A percentile compares a stretch with the other conserved stretches of the same genome.
Conservation (phyloP, 257 asterid species). For the Solanum chilense region DNA sequence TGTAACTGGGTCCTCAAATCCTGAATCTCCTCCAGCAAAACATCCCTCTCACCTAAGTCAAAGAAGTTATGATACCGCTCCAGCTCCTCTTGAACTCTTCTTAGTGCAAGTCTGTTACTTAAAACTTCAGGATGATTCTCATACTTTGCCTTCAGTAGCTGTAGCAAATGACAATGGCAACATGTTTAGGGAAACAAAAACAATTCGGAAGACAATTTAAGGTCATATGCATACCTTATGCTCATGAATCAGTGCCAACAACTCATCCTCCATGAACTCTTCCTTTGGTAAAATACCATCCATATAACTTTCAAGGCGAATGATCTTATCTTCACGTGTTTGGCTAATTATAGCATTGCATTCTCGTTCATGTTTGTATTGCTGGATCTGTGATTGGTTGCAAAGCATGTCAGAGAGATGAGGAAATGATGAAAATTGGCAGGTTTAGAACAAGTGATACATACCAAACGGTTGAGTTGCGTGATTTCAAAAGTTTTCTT, state of each 20-base stretch:
- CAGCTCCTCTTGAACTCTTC: conserved; percentile 72
- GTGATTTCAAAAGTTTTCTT: conserved; percentile 69
- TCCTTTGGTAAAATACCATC: conserved; percentile 82
- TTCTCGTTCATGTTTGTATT: conserved; percentile 96
- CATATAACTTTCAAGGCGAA: conserved; percentile 91
- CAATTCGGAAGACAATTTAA: conserved; percentile 1
- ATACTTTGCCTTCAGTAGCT: conserved; percentile 79
- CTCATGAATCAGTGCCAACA: conserved; percentile 58
- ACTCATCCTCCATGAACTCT: conserved; percentile 86
- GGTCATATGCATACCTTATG: conserved; percentile 48
- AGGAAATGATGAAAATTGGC: not conserved
- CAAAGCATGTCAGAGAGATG: conserved; percentile 2
- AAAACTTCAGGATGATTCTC: conserved; percentile 87
- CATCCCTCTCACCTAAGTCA: conserved; percentile 93
- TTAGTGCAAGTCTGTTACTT: conserved; percentile 63
- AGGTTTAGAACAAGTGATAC: not conserved
- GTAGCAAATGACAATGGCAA: conserved; percentile 16
- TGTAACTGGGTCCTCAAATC: conserved; percentile 79
- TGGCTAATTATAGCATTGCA: conserved; percentile 79
- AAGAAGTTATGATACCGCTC: conserved; percentile 75
- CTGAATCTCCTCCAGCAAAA: conserved; percentile 79
- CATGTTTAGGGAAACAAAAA: conserved; percentile 2
- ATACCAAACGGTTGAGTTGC: conserved; percentile 88
- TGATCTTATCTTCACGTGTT: conserved; percentile 92
- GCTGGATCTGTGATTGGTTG: conserved; percentile 59